These are phyloP conservation scores for Poa pratensis DNA, from an alignment of 176 grass and related monocot species.

Conservation along the genomic window DNA sequence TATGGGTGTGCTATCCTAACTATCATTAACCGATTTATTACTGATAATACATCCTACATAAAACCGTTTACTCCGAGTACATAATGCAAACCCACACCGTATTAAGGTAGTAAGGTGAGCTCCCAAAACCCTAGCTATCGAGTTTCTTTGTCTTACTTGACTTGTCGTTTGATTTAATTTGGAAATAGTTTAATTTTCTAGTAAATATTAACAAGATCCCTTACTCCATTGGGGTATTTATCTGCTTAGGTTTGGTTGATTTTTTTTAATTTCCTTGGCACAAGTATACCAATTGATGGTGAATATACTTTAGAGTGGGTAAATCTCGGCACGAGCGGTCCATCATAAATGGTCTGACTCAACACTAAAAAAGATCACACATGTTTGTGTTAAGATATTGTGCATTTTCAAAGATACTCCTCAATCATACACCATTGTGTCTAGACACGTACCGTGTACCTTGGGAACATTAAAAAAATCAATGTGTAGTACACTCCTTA, in stretches of 20 bases:
- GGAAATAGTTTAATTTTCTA: not conserved
- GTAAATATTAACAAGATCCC: not conserved
- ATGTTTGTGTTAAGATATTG: not conserved
- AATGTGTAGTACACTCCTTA: not conserved
- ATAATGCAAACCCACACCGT: not conserved
- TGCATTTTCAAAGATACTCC: not conserved
- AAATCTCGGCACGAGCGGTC: not conserved
- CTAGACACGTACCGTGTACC: not conserved
- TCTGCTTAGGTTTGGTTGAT: not conserved
- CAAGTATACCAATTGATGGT: not conserved
- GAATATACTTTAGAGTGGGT: not conserved
- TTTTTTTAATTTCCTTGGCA: not conserved
- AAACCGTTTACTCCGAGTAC: not conserved
- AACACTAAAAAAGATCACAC: not conserved
- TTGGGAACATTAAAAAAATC: not conserved
- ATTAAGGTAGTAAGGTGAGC: not conserved
- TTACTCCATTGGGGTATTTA: not conserved
- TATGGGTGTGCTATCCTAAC: not conserved
- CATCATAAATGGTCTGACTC: not conserved
- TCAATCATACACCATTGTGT: not conserved
- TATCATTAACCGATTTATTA: not conserved
- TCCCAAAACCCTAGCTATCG: not conserved
- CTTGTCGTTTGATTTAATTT: not conserved
- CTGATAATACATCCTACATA: not conserved
- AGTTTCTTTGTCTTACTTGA: not conserved